Evolutionary conservation across 2,329 filamentous ascomycete genomes (phyloP).

Genomic region (Camptophora hylomeconis): DNA sequence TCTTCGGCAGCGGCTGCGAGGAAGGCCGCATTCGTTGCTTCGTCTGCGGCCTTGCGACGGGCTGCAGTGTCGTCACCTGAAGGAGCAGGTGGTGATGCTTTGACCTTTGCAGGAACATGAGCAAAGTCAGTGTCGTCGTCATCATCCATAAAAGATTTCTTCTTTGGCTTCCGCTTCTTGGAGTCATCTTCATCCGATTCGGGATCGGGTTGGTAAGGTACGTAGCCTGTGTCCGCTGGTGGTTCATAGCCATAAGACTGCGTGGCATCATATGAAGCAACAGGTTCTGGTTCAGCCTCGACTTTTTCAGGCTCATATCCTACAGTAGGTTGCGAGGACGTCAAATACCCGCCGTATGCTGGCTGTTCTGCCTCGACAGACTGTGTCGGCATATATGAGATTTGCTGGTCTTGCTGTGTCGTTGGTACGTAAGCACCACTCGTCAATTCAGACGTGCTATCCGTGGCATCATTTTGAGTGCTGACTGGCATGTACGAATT

Average conservation of each 20-base stretch:
- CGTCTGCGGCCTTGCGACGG: conserved; percentile 16
- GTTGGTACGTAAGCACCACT: conserved; percentile 27
- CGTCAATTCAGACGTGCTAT: too few relatives aligned
- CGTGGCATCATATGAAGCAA: neutral
- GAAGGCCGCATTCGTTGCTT: conserved; percentile 18
- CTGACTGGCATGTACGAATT: conserved; percentile 17
- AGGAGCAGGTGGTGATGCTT: conserved; percentile 1
- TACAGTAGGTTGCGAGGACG: neutral
- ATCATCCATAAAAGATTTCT: conserved; percentile 70
- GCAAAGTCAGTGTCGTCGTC: conserved; percentile 47
- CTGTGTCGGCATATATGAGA: conserved; percentile 17
- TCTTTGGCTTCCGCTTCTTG: conserved; percentile 49
- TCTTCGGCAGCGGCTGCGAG: conserved; percentile 18
- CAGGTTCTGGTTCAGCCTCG: neutral
- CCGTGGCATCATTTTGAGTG: too few relatives aligned
- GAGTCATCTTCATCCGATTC: conserved; percentile 41
- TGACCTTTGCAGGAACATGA: conserved; percentile 1
- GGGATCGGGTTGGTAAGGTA: conserved; percentile 24
- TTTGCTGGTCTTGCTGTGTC: conserved; percentile 18
- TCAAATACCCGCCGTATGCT: conserved; percentile 9
- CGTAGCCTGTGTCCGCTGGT: conserved; percentile 21
- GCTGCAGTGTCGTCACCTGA: conserved; percentile 9
- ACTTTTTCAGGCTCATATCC: neutral
- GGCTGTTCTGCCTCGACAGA: conserved; percentile 8
- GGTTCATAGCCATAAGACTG: conserved; percentile 21